Evolutionary conservation across 345 rosid genomes (phyloP).

Genomic region (Hevea brasiliensis): DNA sequence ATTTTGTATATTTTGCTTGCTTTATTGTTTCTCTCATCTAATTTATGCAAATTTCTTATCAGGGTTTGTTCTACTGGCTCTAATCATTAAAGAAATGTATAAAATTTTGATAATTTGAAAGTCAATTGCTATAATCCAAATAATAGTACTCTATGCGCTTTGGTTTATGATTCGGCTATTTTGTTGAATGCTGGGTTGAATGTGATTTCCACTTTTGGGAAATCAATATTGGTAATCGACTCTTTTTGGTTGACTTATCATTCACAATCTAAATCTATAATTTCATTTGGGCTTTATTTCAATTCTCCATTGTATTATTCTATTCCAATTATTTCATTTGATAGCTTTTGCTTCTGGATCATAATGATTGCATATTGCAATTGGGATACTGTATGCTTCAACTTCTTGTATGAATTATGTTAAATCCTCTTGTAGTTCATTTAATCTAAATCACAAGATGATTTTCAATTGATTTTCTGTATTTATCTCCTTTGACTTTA

Average conservation of each 20-base stretch:
- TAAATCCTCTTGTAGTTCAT: neutral
- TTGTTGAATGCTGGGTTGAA: neutral
- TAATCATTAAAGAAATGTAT: neutral
- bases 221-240: neutral
- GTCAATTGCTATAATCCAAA: neutral
- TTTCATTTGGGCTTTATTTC: no score
- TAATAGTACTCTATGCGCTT: neutral
- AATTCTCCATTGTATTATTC: neutral
- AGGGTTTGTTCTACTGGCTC: slow-evolving; percentile 4
- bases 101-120: neutral
- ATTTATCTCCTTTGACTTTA: slow-evolving; percentile 8
- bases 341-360: neutral
- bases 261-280: neutral
- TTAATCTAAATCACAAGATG: neutral
- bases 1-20: neutral
- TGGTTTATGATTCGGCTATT: neutral
- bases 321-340: neutral
- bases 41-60: neutral
- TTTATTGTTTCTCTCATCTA: neutral
- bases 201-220: neutral
- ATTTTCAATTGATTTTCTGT: neutral
- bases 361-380: neutral
- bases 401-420: no score
- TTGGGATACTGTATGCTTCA: neutral
- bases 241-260: neutral